These are phyloP conservation scores for Chaetomium sp. DNA, from an alignment of 2,329 filamentous ascomycete species.

Conservation along the genomic window DNA sequence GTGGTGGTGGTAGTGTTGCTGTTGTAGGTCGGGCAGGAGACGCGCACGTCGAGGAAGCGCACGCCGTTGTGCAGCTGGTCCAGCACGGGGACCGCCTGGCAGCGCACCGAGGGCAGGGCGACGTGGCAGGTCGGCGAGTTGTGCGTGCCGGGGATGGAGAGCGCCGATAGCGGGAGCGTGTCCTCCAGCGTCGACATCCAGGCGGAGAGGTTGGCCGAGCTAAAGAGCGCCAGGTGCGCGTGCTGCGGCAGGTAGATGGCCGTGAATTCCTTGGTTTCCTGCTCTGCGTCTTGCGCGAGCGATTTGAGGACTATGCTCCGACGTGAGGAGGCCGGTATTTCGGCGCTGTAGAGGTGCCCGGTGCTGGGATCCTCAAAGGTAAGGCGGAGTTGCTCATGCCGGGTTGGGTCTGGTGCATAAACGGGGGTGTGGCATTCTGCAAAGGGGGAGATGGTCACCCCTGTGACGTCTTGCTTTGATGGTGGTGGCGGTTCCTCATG, in stretches of 20 bases:
- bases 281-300: conserved; percentile 30
- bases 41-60: conserved; percentile 90
- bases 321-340: conserved; percentile 64
- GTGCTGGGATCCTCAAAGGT: conserved; percentile 64
- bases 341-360: conserved; percentile 68
- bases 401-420: conserved; percentile 54
- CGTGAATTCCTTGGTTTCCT: conserved; percentile 60
- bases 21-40: conserved; percentile 43
- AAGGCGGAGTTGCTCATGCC: conserved; percentile 70
- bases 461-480: conserved; percentile 58
- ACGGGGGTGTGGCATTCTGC: conserved; percentile 65
- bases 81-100: conserved; percentile 76
- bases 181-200: conserved; percentile 84
- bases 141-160: conserved; percentile 94
- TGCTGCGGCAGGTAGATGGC: conserved; percentile 64
- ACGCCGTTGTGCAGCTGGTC: conserved; percentile 87
- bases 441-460: conserved; percentile 68
- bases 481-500: conserved; percentile 32
- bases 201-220: conserved; percentile 65
- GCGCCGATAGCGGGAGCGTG: conserved; percentile 70
- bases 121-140: conserved; percentile 85
- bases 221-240: conserved; percentile 66
- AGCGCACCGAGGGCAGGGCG: conserved; percentile 88
- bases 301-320: conserved; percentile 62
- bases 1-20: neutral